A percentile compares a stretch with the other conserved stretches of the same genome.
phyloP scores from a whole-genome alignment of 805 yeast species.

The Myxozyma neotropica region DNA sequence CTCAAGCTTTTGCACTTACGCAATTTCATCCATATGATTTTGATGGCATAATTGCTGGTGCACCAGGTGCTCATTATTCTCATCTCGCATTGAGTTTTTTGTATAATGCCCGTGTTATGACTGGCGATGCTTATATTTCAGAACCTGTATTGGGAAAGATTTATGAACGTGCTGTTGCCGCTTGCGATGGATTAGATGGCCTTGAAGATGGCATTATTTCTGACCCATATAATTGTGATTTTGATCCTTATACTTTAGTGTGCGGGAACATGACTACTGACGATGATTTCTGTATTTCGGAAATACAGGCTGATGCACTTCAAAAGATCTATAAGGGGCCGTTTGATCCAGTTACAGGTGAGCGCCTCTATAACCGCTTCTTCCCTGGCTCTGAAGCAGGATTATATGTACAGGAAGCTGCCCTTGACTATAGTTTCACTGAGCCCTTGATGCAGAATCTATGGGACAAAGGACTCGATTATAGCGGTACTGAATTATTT shows the following conservation, averaged over 20 bases:
- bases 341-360: neutral
- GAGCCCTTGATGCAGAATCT: conserved; percentile 7
- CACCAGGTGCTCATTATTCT: conserved; percentile 4
- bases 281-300: neutral
- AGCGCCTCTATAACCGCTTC: conserved; percentile 1
- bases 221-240: conserved; percentile 12
- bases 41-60: conserved; percentile 23
- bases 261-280: neutral
- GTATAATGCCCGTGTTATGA: neutral
- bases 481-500: neutral
- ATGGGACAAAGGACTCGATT: conserved; percentile 1
- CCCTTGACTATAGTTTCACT: conserved; percentile 2
- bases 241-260: conserved; percentile 4
- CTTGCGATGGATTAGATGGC: conserved; percentile 21
- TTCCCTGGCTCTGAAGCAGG: conserved; percentile 5
- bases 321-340: neutral
- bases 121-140: neutral
- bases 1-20: conserved; percentile 12
- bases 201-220: conserved; percentile 16
- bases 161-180: neutral
- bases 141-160: conserved; percentile 2
- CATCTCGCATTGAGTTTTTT: conserved; percentile 2
- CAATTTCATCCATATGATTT: conserved; percentile 15
- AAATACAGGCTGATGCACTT: neutral
- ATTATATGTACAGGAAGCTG: conserved; percentile 2